phyloP scores from a whole-genome alignment of 352 stramenopile genomes.

The Pythium folliculosum region DNA sequence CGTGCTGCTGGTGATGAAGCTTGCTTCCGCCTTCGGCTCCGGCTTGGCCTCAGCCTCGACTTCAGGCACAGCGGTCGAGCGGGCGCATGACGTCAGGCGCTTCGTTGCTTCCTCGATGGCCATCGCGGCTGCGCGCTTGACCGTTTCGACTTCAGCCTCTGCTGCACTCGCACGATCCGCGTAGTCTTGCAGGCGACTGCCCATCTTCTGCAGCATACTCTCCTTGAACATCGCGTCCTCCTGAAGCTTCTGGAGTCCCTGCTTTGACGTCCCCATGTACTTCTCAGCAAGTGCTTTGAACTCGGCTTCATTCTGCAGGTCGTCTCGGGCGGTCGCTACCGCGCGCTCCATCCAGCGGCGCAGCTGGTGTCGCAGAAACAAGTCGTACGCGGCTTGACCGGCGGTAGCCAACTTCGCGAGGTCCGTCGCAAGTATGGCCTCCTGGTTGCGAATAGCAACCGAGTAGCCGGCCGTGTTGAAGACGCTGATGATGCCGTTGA shows the following conservation, averaged over 20 bases:
- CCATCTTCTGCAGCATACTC: neutral
- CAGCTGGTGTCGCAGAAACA: slow-evolving; percentile 16
- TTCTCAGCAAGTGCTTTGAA: neutral
- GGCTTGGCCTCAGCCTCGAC: too few relatives aligned
- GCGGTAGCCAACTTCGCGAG: neutral
- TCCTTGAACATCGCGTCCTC: slow-evolving; percentile 4
- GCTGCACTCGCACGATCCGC: neutral
- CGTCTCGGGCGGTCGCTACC: neutral
- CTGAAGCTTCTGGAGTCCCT: neutral
- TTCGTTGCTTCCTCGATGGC: too few relatives aligned
- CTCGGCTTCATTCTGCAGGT: neutral
- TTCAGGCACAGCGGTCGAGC: too few relatives aligned
- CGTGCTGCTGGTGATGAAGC: too few relatives aligned
- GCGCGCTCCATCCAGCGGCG: slow-evolving; percentile 3
- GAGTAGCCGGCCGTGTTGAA: slow-evolving; percentile 22
- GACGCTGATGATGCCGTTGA: slow-evolving; percentile 11
- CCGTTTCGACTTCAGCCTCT: neutral
- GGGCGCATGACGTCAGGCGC: too few relatives aligned
- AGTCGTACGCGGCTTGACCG: slow-evolving; percentile 16
- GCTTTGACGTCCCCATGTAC: neutral
- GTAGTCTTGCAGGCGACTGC: neutral
- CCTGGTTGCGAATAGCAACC: slow-evolving; percentile 2
- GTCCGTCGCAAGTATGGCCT: neutral
- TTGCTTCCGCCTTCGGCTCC: too few relatives aligned
- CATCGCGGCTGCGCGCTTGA: neutral